phyloP scores from a whole-genome alignment of 2,329 filamentous ascomycete genomes.

The Ascochyta rabiei region DNA sequence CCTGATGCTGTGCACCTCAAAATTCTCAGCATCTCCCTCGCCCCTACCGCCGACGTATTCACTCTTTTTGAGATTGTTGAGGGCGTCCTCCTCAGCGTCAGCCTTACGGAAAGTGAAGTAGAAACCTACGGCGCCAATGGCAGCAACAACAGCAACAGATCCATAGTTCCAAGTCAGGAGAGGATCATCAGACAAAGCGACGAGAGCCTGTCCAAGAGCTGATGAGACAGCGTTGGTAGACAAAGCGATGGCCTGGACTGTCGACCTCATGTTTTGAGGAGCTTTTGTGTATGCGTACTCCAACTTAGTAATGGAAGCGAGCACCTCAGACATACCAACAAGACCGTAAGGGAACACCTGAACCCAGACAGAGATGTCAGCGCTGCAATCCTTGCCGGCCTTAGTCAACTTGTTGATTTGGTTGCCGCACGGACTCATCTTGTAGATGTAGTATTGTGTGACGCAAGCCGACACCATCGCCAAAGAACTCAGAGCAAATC shows the following conservation, averaged over 20 bases:
- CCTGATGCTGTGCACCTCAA: conserved; percentile 20
- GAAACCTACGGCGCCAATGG: conserved; percentile 40
- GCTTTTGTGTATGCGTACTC: conserved; percentile 57
- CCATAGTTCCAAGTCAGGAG: conserved; percentile 43
- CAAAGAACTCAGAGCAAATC: conserved; percentile 68
- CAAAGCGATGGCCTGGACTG: conserved; percentile 44
- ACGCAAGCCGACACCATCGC: conserved; percentile 66
- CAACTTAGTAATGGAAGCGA: conserved; percentile 71
- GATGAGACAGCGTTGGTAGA: conserved; percentile 44
- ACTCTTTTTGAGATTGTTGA: conserved; percentile 40
- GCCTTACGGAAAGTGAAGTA: conserved; percentile 42
- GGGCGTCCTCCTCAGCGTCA: conserved; percentile 40
- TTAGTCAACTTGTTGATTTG: conserved; percentile 37
- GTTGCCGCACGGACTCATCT: conserved; percentile 34
- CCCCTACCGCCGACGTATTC: conserved; percentile 27
- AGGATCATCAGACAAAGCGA: conserved; percentile 40
- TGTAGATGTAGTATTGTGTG: conserved; percentile 62
- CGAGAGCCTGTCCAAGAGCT: conserved; percentile 42
- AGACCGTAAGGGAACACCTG: conserved; percentile 61
- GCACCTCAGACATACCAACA: conserved; percentile 65
- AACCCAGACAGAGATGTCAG: conserved; percentile 61
- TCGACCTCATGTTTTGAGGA: conserved; percentile 65
- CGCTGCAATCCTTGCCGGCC: conserved; percentile 51
- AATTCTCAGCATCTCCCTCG: conserved; percentile 23
- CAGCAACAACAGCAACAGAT: conserved; percentile 40